Conservation (phyloP, 1,284 basidiomycete species). For the Papiliotrema laurentii region DNA sequence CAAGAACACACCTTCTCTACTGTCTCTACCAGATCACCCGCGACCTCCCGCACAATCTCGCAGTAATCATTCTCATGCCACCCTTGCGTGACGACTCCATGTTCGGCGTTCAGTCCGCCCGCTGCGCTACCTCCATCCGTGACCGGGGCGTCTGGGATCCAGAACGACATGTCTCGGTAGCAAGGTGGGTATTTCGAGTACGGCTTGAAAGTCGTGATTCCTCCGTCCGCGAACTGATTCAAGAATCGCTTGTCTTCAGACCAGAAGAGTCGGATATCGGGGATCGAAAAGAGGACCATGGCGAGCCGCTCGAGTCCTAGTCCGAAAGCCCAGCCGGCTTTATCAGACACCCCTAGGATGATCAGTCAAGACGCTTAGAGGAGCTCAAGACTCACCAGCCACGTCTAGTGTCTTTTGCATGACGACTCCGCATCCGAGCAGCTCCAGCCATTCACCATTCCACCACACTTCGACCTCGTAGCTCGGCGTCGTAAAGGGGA, state of each 20-base stretch:
- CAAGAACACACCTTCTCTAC: conserved; percentile 65
- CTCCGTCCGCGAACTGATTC: conserved; percentile 72
- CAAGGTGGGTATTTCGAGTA: conserved; percentile 87
- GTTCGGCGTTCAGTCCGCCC: conserved; percentile 2
- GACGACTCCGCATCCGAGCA: conserved; percentile 90
- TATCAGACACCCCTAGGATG: conserved; percentile 65
- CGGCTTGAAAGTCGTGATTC: conserved; percentile 73
- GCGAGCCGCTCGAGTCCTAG: conserved; percentile 95
- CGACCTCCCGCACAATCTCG: conserved; percentile 86
- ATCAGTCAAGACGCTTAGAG: conserved; percentile 3
- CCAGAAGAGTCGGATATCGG: conserved; percentile 99
- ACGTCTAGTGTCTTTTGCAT: conserved; percentile 81
- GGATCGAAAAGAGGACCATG: conserved; percentile 96
- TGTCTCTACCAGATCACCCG: conserved; percentile 86
- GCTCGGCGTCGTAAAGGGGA: conserved; percentile 96
- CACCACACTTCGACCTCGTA: conserved; percentile 98
- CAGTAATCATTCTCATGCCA: conserved; percentile 97
- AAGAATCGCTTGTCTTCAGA: conserved; percentile 82
- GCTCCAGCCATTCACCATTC: conserved; percentile 94
- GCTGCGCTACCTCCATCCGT: conserved; percentile 8
- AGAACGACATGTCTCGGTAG: conserved; percentile 89
- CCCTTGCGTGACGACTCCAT: conserved; percentile 12
- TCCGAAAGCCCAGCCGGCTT: conserved; percentile 97
- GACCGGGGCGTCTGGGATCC: conserved; percentile 56
- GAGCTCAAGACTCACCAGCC: conserved; percentile 59